Evolutionary conservation across 2,329 filamentous ascomycete genomes (phyloP), one percentile per base, ranked within the genome.

Genomic region (Hypoxylon sp.): DNA sequence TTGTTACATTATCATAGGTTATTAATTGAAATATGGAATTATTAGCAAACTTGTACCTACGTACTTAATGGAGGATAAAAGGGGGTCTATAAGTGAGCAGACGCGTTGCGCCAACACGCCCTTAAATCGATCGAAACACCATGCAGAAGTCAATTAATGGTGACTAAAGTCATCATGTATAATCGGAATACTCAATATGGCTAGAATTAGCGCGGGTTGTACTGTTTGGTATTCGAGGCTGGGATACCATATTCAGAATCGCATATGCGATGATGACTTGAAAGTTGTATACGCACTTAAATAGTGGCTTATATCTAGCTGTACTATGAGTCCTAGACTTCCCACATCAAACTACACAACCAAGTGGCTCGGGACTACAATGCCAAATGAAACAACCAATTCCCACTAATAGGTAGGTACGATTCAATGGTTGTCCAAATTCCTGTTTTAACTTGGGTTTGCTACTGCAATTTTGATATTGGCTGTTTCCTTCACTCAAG

Each of bases 221-320:
- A 49, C 14, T 30, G 11, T 30, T 52, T 13, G 13, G 49, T 46
- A 45, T 56, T 58, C 38, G 45, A 59, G 57, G 53, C 62, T 65
- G 61, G 57, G 34, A 55, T 65, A 21, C 58, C 62, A 13, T 57
- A 56, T 68, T 68, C 49, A 65, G 58, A 65, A 68, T 68, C 66
- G 66, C 66, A 68, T 41, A 36, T 68, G 66, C 66, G 66, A 68
- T 65, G 50, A 56, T 65, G 66, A 63, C 62, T 32, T 30, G 46
- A 36, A 50, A 34, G 41, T 41, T 60, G 36, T 58, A n/a, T 10
- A 53, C 34, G 9, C 11, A 28, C 21, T 56, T 55, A 62, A 51
- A 46, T 25, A 28, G 17, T 34, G 38, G 28, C 41, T 38, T 43
- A 9, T 49, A 11, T 55, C 28, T 43, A 30, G 34, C 21, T n/a